Conservation (phyloP, 805 yeast species). For the Saccharomycopsis oosterbeekiorum region DNA sequence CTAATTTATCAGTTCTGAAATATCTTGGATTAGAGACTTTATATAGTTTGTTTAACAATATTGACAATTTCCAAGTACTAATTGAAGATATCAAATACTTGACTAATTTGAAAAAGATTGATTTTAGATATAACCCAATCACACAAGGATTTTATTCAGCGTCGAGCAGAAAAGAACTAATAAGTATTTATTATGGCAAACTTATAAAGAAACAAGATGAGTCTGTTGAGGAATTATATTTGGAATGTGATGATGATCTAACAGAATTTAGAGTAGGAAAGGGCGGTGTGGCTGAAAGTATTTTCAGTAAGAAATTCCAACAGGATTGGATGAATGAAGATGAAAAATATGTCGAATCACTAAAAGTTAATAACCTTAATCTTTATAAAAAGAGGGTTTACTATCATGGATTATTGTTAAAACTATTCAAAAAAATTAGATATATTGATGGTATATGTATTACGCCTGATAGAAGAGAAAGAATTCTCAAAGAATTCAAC, state of each 20-base stretch:
- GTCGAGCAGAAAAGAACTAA: constrained; percentile 1
- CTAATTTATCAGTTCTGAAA: neutral
- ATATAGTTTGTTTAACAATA: constrained; percentile 13
- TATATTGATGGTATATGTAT: constrained; percentile 16
- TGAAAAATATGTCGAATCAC: constrained; percentile 8
- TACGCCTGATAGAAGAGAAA: constrained; percentile 3
- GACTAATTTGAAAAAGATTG: constrained; percentile 12
- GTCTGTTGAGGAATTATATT: constrained; percentile 12
- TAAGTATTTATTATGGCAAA: constrained; percentile 7
- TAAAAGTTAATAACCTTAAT: constrained; percentile 6
- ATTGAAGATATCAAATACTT: constrained; percentile 13
- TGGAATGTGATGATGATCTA: constrained; percentile 7
- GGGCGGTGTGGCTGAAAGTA: neutral
- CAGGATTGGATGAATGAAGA: constrained; percentile 12
- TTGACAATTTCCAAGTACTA: constrained; percentile 12
- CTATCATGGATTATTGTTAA: constrained; percentile 15
- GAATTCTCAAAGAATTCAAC: constrained; percentile 12
- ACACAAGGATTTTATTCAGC: constrained; percentile 12
- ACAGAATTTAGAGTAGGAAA: neutral
- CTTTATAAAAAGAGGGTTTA: constrained; percentile 16
- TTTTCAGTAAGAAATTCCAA: constrained; percentile 15
- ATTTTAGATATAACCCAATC: constrained; percentile 18
- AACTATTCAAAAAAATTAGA: constrained; percentile 10
- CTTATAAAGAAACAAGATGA: constrained; percentile 13
- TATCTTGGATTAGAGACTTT: constrained; percentile 10